Evolutionary conservation across 306 rosid genomes (phyloP).

Genomic region (Cicer bijugum): DNA sequence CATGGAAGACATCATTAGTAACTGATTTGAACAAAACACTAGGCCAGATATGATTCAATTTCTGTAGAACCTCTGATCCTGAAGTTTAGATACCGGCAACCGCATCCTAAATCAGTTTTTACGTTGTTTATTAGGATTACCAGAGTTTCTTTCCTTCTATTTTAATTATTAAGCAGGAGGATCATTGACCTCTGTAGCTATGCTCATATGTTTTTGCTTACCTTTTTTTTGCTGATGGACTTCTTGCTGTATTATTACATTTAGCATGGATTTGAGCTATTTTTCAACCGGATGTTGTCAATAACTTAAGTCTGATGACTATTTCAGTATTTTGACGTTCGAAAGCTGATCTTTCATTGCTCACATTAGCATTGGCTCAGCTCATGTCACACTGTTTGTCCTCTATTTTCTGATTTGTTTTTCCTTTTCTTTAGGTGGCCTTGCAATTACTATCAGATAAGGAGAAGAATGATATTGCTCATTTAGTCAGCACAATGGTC

Average conservation of each 20-base stretch:
- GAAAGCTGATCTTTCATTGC: conserved; percentile 28
- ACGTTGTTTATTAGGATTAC: conserved; percentile 8
- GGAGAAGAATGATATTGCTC: conserved; percentile 76
- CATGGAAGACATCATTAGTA: conserved; percentile 18
- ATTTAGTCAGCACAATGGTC: conserved; percentile 81
- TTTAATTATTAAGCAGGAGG: conserved; percentile 13
- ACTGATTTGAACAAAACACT: conserved; percentile 25
- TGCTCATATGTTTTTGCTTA: background rate
- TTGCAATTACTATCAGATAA: conserved; percentile 71
- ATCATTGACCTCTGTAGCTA: conserved; percentile 20
- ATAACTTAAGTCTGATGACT: conserved; percentile 25
- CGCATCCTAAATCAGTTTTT: background rate
- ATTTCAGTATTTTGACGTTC: conserved; percentile 6
- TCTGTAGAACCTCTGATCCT: conserved; percentile 14
- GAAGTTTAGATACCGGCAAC: conserved; percentile 12
- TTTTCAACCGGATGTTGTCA: conserved; percentile 29
- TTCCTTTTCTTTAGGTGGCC: conserved; percentile 64
- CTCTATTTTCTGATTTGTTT: conserved; percentile 44
- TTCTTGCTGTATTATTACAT: background rate
- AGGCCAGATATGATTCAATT: conserved; percentile 1
- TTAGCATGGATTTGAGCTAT: conserved; percentile 28
- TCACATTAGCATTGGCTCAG: conserved; percentile 33
- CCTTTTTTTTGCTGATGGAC: background rate
- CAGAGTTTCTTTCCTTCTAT: conserved; percentile 16
- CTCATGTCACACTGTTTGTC: conserved; percentile 6